phyloP scores from a whole-genome alignment of 768 basidiomycete genomes.

The Hortiboletus campestris region DNA sequence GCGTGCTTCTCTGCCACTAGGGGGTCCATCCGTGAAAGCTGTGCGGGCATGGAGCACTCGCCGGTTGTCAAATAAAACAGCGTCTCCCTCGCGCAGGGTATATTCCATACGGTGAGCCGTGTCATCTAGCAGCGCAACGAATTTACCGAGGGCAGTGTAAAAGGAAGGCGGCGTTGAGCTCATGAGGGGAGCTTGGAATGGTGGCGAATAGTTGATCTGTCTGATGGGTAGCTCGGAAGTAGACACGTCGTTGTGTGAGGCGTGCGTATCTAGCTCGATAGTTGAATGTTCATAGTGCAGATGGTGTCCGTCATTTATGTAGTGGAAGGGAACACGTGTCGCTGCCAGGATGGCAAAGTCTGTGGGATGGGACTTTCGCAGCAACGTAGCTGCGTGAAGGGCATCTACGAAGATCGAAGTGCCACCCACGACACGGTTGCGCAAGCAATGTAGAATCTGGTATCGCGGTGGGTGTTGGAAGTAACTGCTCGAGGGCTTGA shows the following conservation, averaged over 20 bases:
- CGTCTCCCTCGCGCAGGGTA: constrained; percentile 77
- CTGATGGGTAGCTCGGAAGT: constrained; percentile 37
- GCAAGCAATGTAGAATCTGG: constrained; percentile 88
- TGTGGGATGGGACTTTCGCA: constrained; percentile 46
- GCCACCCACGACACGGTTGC: constrained; percentile 82
- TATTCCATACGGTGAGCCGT: constrained; percentile 54
- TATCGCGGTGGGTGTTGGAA: constrained; percentile 89
- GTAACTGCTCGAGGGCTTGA: constrained; percentile 53
- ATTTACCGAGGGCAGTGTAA: constrained; percentile 60
- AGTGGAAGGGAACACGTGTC: constrained; percentile 82
- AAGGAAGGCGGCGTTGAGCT: constrained; percentile 50
- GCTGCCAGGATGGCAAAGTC: constrained; percentile 58
- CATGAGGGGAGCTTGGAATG: constrained; percentile 84
- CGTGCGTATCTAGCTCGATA: constrained; percentile 53
- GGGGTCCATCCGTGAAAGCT: constrained; percentile 52
- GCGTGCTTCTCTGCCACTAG: constrained; percentile 29
- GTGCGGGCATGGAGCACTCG: constrained; percentile 85
- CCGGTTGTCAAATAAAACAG: constrained; percentile 89
- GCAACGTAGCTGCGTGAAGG: constrained; percentile 54
- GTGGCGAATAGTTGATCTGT: constrained; percentile 89
- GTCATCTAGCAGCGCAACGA: constrained; percentile 56
- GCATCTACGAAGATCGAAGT: constrained; percentile 86
- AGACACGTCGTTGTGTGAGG: constrained; percentile 7
- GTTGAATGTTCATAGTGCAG: constrained; percentile 71
- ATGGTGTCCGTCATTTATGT: constrained; percentile 87